These are phyloP conservation scores for Tylopilus intermedius DNA, from an alignment of 768 basidiomycete genomes.

Conservation along the genomic window DNA sequence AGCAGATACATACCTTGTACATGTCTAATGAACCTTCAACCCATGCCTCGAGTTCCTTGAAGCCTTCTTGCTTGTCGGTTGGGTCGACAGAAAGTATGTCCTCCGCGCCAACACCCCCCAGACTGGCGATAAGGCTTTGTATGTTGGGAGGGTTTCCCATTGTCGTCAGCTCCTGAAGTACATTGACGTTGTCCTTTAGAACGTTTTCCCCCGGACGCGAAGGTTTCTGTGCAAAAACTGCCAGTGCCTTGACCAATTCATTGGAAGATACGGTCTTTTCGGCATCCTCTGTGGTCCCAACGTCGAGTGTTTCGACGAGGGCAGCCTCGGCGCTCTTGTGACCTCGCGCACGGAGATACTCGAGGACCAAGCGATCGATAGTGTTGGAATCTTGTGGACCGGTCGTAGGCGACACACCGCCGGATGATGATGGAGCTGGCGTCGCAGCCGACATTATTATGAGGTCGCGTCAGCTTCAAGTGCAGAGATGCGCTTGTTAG, in stretches of 20 bases:
- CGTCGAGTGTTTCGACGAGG: slow-evolving; percentile 38
- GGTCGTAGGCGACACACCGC: slow-evolving; percentile 29
- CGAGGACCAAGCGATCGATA: slow-evolving; percentile 40
- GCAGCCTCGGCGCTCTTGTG: slow-evolving; percentile 41
- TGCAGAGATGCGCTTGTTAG: background rate
- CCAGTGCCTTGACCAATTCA: slow-evolving; percentile 53
- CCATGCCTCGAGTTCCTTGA: slow-evolving; percentile 81
- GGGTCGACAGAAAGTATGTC: slow-evolving; percentile 79
- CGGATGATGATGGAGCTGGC: slow-evolving; percentile 33
- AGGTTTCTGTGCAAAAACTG: slow-evolving; percentile 67
- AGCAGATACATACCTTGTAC: slow-evolving; percentile 61
- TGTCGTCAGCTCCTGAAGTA: slow-evolving; percentile 61
- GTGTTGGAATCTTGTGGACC: slow-evolving; percentile 27
- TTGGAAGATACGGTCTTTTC: slow-evolving; percentile 41
- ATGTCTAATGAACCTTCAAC: slow-evolving; percentile 88
- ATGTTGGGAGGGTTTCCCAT: slow-evolving; percentile 70
- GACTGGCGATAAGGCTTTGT: slow-evolving; percentile 70
- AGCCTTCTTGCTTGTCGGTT: slow-evolving; percentile 81
- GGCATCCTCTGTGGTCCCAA: slow-evolving; percentile 30
- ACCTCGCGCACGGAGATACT: slow-evolving; percentile 47
- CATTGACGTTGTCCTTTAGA: slow-evolving; percentile 59
- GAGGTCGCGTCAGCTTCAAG: background rate
- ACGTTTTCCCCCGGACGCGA: slow-evolving; percentile 65
- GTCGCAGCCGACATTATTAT: slow-evolving; percentile 28
- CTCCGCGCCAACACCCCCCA: slow-evolving; percentile 76